Evolutionary conservation across 2,329 filamentous ascomycete genomes (phyloP).

Genomic region (Xylaria sp.): DNA sequence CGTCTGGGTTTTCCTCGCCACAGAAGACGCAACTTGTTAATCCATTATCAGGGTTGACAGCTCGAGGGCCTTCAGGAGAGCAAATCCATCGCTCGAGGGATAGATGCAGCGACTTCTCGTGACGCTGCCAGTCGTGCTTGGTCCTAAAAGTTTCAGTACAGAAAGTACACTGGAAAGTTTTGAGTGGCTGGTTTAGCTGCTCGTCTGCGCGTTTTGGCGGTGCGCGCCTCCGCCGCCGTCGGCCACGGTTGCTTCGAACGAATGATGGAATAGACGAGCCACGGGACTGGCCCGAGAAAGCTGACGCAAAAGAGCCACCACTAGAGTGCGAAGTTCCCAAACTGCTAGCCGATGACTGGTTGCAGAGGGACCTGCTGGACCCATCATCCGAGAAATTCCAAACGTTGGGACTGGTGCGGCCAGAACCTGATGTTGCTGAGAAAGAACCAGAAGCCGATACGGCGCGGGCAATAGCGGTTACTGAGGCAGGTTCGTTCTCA

Average conservation of each 20-base stretch:
- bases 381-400: constrained; percentile 70
- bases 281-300: constrained; percentile 67
- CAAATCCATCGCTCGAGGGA: constrained; percentile 75
- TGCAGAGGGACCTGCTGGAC: constrained; percentile 66
- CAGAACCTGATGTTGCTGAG: constrained; percentile 58
- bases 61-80: constrained; percentile 65
- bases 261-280: constrained; percentile 63
- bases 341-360: constrained; percentile 70
- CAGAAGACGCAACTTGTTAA: constrained; percentile 69
- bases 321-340: constrained; percentile 71
- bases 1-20: constrained; percentile 64
- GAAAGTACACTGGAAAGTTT: constrained; percentile 75
- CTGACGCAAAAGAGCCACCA: constrained; percentile 67
- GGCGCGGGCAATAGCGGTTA: constrained; percentile 68
- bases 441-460: constrained; percentile 64
- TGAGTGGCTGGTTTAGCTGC: constrained; percentile 57
- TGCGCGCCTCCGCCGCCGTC: constrained; percentile 61
- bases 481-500: constrained; percentile 69
- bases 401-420: constrained; percentile 67
- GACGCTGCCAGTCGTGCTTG: constrained; percentile 76
- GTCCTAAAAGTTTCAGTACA: constrained; percentile 75
- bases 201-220: constrained; percentile 54
- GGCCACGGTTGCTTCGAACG: constrained; percentile 56
- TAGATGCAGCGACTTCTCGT: constrained; percentile 74
- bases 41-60: constrained; percentile 69